Base-by-base conservation (phyloP, 2,329 filamentous ascomycete species). In the Beauveria bassiana region DNA sequence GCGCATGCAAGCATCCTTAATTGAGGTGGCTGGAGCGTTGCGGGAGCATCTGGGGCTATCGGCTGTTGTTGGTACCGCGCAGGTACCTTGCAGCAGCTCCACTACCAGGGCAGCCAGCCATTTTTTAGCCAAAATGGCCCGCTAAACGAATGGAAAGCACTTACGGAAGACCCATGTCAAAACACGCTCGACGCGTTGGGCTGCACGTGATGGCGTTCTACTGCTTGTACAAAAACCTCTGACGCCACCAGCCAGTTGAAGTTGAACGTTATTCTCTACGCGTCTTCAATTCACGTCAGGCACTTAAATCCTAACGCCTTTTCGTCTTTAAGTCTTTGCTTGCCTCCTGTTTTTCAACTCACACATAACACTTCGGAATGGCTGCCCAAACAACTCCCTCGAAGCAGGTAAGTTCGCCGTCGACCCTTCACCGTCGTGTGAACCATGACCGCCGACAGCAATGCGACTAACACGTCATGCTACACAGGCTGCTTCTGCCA, bases 401-500 rank as follows among this genome's bases (percentile, higher is more conserved):
- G 60, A 82, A 84, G 77, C 81, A 83, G 81, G 81, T 83, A 72
- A 67, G 77, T 74, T 69, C 71, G 65, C 64, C 73, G 69, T 63
- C 59, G 40, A 40, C 55, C 31, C 3, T 28, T 26, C 22, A 26
- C 40, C 51, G 5, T 20, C 6, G 18, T 26, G 50, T 53, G 47
- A 53, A 54, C 49, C 57, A 51, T 61, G n/a, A 47, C 26, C 54
- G 22, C 24, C 43, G 10, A n/a, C 45, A 34, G 22, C 18, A 61
- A 10, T 46, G 53, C 58, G 61, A 61, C 74, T 79, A 74, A 78
- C 68, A 62, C 28, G 60, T 57, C 64, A 61, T 64, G 45, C 62
- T 54, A 55, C 52, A 66, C 73, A 98, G 93, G 89, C 89, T 80
- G 90, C 92, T 70, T 87, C 90, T 71, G 91, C 87, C 70, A 88